These are phyloP conservation scores for Cercospora brassicicola DNA, from an alignment of 2,329 filamentous ascomycete species.

Conservation along the genomic window DNA sequence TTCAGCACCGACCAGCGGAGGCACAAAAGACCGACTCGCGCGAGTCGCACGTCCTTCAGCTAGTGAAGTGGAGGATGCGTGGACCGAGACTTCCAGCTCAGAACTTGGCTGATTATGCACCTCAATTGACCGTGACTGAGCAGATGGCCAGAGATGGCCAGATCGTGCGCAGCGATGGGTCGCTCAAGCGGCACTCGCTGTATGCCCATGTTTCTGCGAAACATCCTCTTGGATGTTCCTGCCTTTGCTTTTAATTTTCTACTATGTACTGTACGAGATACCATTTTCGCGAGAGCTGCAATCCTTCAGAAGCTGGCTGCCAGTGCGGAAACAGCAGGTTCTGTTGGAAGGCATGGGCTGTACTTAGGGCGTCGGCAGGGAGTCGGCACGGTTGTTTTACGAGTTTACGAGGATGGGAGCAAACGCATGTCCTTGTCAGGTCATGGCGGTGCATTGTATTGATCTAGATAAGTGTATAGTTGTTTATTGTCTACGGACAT, in stretches of 20 bases:
- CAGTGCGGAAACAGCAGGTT: constrained; percentile 17
- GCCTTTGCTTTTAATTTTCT: not conserved
- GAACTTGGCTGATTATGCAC: not conserved
- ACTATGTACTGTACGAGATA: not conserved
- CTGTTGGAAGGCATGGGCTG: not conserved
- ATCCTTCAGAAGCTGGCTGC: constrained; percentile 13
- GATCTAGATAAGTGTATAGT: not conserved
- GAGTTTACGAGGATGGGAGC: not conserved
- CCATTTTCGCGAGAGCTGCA: not conserved
- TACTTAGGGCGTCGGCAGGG: not conserved
- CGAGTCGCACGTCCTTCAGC: not conserved
- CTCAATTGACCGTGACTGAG: not conserved
- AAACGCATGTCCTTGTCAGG: not conserved
- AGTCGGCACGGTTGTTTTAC: not conserved
- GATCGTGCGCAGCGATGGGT: not conserved
- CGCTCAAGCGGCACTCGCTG: not conserved
- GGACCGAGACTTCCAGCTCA: not conserved
- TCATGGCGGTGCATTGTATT: not conserved
- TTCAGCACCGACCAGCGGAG: not conserved
- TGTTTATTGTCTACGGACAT: not conserved
- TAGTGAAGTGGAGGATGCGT: not conserved
- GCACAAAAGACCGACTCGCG: not conserved
- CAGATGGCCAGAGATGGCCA: not conserved
- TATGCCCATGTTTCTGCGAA: no score
- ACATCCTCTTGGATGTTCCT: not conserved